Evolutionary conservation across 805 yeast genomes (phyloP).

Genomic region (Nakazawaea ishiwadae): DNA sequence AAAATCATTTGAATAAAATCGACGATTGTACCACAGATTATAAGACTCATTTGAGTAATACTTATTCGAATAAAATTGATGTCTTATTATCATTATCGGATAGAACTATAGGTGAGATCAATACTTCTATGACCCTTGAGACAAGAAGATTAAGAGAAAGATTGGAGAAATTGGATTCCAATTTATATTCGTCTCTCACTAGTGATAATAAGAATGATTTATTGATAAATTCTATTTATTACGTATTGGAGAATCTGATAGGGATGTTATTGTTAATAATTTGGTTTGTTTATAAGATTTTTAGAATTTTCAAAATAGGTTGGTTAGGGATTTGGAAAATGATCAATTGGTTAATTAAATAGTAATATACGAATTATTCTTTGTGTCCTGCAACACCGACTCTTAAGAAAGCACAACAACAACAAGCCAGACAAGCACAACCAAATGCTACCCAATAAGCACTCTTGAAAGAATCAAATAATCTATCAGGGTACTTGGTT

Average conservation of each 20-base stretch:
- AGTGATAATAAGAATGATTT: constrained; percentile 27
- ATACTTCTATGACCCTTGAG: constrained; percentile 63
- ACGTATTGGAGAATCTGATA: constrained; percentile 44
- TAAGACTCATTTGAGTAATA: constrained; percentile 8
- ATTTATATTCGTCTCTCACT: constrained; percentile 14
- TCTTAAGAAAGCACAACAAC: constrained; percentile 27
- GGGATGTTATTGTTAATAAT: constrained; percentile 46
- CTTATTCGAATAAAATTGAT: constrained; percentile 42
- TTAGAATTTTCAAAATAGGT: constrained; percentile 1
- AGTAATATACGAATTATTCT: constrained; percentile 3
- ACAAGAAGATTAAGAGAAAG: constrained; percentile 49
- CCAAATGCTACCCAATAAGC: constrained; percentile 37
- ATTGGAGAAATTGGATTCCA: constrained; percentile 35
- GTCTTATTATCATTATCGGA: constrained; percentile 59
- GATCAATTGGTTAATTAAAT: constrained; percentile 3
- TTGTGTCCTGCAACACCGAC: constrained; percentile 31
- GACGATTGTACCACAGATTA: constrained; percentile 7
- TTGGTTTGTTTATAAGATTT: constrained; percentile 38
- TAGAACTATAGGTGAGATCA: constrained; percentile 67
- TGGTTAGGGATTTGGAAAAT: not conserved
- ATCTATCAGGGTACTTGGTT: constrained; percentile 17
- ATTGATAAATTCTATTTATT: constrained; percentile 36
- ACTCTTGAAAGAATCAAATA: constrained; percentile 29
- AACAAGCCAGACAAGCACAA: constrained; percentile 23
- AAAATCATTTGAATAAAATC: constrained; percentile 2